Percentiles rank a stretch among this genome's conserved stretches.
Evolutionary conservation across 164 flowering plant species (phyloP).

Genomic region (Chimonanthus praecox): DNA sequence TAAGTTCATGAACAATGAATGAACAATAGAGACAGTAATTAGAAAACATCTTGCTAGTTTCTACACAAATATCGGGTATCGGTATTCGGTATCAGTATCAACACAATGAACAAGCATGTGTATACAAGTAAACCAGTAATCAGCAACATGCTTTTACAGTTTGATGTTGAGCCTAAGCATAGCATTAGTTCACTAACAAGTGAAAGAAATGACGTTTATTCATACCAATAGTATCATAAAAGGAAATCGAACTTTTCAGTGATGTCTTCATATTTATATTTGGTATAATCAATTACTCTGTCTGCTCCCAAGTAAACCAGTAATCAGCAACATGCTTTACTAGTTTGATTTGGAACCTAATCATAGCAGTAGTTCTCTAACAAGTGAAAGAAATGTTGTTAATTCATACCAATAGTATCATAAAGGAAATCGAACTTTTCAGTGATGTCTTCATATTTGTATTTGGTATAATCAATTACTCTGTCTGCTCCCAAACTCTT

Average conservation of each 20-base stretch:
- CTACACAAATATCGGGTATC: no score
- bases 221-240: slow-evolving; percentile 37
- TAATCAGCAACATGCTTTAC: no score
- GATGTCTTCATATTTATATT: slow-evolving; percentile 25
- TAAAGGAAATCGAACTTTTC: slow-evolving; percentile 35
- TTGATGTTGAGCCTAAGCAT: neutral
- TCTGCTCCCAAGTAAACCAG: slow-evolving; percentile 35
- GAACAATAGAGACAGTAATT: no score
- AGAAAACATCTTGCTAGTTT: no score
- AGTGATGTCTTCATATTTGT: slow-evolving; percentile 23
- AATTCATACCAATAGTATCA: slow-evolving; percentile 34
- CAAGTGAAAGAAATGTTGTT: neutral
- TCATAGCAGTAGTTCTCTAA: neutral
- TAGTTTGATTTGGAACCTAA: neutral
- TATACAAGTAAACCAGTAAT: no score
- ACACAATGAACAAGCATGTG: neutral
- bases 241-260: slow-evolving; percentile 32
- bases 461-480: slow-evolving; percentile 37
- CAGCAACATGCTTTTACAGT: neutral
- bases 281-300: slow-evolving; percentile 35
- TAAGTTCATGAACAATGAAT: no score
- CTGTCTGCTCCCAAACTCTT: slow-evolving; percentile 43
- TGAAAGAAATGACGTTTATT: neutral
- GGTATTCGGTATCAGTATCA: neutral
- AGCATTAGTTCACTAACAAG: neutral